Base-by-base conservation (phyloP, 495 filamentous ascomycete species). In the Neurospora tetrasperma region DNA sequence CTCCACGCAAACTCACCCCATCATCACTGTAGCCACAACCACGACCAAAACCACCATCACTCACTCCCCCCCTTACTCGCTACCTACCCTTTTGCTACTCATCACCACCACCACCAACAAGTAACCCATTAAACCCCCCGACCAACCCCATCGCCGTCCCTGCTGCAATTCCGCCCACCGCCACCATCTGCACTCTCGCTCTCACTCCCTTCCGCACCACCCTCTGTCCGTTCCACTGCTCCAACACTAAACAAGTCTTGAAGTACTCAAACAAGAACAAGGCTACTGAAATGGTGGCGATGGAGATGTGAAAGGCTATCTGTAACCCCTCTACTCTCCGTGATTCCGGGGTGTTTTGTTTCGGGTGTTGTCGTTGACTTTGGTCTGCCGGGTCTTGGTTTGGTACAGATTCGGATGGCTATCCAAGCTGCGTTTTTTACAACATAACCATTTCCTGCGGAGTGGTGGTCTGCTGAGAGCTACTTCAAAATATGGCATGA, bases 71-170 rank as follows among this genome's bases (percentile, higher is more conserved):
- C 11, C 46, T 54, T 27, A 27, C 10, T 23, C 20, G 5, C 46
- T 54, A 27, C 11, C 5, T 14, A 27, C 46, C 20, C 46, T 54
- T 23, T 10, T 54, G 10, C 20, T 54, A 4, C n/a, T 16, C 44
- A 20, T n/a, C n/a, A 54, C n/a, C 44, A 20, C n/a, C 44, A 5
- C 10, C 10, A 14, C 46, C 46, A 23, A 27, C 20, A 27, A 48
- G 46, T 48, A 70, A 42, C 31, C 48, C 66, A 59, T 74, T 71
- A 72, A 78, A 78, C 16, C 54, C 79, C 69, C 78, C 78, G 0
- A 85, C 83, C 69, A 84, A 80, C 2, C 81, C 81, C 77, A 84
- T 85, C 69, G 84, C 84, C 18, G 83, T 79, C 2, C 76, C 82
- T 0, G 84, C 84, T 69, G 84, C 84, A 39, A 82, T 70, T 4